A percentile compares a stretch with the other conserved stretches of the same genome.
phyloP scores from a whole-genome alignment of 495 filamentous ascomycete genomes.

The Penicillium riverlandense region DNA sequence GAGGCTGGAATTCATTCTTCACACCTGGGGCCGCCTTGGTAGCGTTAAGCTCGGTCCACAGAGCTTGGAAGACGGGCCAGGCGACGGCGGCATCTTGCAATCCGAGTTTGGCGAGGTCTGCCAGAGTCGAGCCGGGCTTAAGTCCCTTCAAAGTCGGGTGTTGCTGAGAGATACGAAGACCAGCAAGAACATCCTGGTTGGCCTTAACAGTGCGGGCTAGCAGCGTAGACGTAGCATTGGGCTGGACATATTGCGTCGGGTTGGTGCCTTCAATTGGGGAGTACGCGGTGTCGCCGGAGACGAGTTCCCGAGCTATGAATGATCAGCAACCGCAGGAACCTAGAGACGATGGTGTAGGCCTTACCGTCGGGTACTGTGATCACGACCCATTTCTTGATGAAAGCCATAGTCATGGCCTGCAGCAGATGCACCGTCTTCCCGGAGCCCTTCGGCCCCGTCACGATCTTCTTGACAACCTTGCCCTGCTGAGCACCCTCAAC shows the following conservation, averaged over 20 bases:
- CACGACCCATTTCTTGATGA: constrained; percentile 81
- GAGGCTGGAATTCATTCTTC: constrained; percentile 34
- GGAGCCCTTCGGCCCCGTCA: constrained; percentile 64
- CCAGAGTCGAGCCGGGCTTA: constrained; percentile 54
- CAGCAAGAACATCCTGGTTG: constrained; percentile 59
- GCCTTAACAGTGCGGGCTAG: constrained; percentile 63
- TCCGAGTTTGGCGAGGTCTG: constrained; percentile 61
- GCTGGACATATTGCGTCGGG: constrained; percentile 67
- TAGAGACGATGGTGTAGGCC: constrained; percentile 6
- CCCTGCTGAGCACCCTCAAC: constrained; percentile 41
- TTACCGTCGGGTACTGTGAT: constrained; percentile 87
- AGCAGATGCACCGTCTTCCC: constrained; percentile 84
- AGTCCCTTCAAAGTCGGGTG: constrained; percentile 53
- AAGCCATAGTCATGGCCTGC: constrained; percentile 77
- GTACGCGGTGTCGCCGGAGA: constrained; percentile 72
- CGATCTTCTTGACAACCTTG: constrained; percentile 54
- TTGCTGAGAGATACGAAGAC: constrained; percentile 47
- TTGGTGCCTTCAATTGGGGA: constrained; percentile 52
- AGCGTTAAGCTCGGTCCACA: constrained; percentile 70
- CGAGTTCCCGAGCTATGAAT: constrained; percentile 67
- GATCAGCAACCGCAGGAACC: background rate
- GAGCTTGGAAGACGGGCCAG: constrained; percentile 72
- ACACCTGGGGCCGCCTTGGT: constrained; percentile 39
- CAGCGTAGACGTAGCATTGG: constrained; percentile 62
- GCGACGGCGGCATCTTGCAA: constrained; percentile 66